A percentile compares a stretch with the other conserved stretches of the same genome.
Evolutionary conservation across 2,329 filamentous ascomycete species (phyloP).

Genomic region (Chalaropsis thielavioides): DNA sequence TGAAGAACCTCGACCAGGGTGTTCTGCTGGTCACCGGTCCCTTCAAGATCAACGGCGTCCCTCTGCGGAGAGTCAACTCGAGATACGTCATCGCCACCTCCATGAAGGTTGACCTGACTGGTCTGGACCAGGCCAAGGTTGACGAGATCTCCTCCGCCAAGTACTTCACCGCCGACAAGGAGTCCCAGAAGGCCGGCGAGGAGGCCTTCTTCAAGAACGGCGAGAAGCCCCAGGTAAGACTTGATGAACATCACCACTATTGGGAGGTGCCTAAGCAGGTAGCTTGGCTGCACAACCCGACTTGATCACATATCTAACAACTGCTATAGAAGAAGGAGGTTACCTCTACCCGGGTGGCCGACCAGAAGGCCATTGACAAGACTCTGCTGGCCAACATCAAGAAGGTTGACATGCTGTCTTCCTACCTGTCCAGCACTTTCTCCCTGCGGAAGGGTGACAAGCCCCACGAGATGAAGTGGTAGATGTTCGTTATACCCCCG

Average conservation of each 20-base stretch:
- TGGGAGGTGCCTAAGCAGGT: not conserved
- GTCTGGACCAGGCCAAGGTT: slow-evolving; percentile 83
- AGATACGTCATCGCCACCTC: slow-evolving; percentile 89
- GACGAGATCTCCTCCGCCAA: slow-evolving; percentile 58
- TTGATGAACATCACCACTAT: not conserved
- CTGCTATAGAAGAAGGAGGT: slow-evolving; percentile 82
- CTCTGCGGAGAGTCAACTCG: slow-evolving; percentile 84
- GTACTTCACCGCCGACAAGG: slow-evolving; percentile 96
- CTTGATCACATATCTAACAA: slow-evolving; percentile 10
- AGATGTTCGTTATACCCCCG: slow-evolving; percentile 32
- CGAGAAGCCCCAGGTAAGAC: slow-evolving; percentile 86
- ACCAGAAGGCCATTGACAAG: slow-evolving; percentile 99
- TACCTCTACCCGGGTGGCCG: slow-evolving; percentile 75
- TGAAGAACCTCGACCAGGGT: slow-evolving; percentile 94
- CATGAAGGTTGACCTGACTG: slow-evolving; percentile 68
- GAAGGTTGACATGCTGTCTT: slow-evolving; percentile 88
- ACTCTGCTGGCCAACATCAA: slow-evolving; percentile 88
- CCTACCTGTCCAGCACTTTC: slow-evolving; percentile 93
- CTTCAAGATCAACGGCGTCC: slow-evolving; percentile 99
- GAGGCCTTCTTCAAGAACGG: slow-evolving; percentile 99
- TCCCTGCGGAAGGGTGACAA: slow-evolving; percentile 98
- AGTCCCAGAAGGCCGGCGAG: slow-evolving; percentile 88
- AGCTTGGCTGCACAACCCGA: not conserved
- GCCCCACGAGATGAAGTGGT: slow-evolving; percentile 99
- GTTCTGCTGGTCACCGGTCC: slow-evolving; percentile 97